A percentile compares a stretch with the other conserved stretches of the same genome.
phyloP scores from a whole-genome alignment of 306 rosid genomes.

The Gillenia trifoliata region DNA sequence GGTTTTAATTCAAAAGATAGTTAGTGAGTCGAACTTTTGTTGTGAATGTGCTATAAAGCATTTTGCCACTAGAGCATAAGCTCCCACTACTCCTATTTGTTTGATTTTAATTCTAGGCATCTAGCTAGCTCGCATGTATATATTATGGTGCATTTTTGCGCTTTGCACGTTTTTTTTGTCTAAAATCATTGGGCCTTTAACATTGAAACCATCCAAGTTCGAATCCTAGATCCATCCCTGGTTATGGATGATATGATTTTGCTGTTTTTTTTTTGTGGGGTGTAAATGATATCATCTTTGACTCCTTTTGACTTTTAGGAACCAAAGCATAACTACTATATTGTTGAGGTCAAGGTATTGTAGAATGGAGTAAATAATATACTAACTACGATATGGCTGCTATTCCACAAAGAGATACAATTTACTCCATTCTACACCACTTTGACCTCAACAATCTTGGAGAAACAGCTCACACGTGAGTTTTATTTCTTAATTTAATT shows the following conservation, averaged over 20 bases:
- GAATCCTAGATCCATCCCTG: too few relatives aligned
- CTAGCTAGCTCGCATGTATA: background rate
- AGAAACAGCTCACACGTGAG: conserved; percentile 10
- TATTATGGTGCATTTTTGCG: too few relatives aligned
- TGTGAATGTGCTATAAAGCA: background rate
- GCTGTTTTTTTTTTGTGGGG: background rate
- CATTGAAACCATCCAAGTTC: too few relatives aligned
- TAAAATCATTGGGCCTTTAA: too few relatives aligned
- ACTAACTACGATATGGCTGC: background rate
- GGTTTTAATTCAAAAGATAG: background rate
- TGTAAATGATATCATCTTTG: background rate
- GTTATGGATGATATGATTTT: background rate
- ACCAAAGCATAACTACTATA: background rate
- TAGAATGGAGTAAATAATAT: background rate
- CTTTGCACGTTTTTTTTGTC: too few relatives aligned
- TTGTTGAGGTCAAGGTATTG: background rate
- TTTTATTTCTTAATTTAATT: background rate
- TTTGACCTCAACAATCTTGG: background rate
- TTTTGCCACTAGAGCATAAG: background rate
- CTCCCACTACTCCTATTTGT: background rate
- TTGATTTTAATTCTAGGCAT: background rate
- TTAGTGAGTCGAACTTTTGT: background rate
- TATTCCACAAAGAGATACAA: background rate
- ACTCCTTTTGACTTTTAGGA: background rate
- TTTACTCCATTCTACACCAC: background rate